Base-by-base conservation (phyloP, 2,329 filamentous ascomycete genomes). In the Neospermospora avenae region DNA sequence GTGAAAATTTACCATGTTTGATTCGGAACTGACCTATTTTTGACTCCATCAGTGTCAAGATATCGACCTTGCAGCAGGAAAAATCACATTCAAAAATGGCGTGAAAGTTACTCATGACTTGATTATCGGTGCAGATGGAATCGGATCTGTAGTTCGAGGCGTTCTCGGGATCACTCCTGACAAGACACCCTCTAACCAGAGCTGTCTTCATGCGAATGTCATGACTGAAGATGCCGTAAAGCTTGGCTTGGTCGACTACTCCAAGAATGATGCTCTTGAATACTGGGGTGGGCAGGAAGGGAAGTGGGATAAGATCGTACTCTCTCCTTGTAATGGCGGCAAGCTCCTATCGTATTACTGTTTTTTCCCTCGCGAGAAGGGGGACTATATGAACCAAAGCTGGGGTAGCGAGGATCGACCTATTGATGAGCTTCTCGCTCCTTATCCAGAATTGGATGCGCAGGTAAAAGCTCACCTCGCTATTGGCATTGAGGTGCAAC, bases 81-180 rank as follows among this genome's bases (percentile, higher is more conserved):
- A 66, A 0, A 77, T 88, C 57, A 69, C 66, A 10, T 71, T 77
- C 6, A 70, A 72, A 22, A 69, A 70, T 48, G 76, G 74, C 16
- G 42, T 61, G 3, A 53, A 57, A 46, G 67, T 57, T 7, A 62
- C 55, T 18, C 68, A 70, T 20, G 77, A 80, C 59, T 59, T 80
- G 2, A 72, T 80, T 18, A 69, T 81, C 37, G 77, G 74, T 3
- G 77, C 78, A 2, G 78, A 81, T 63, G 79, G 79, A 75, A 88
- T 90, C 67, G 85, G 86, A 13, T 89, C 86, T 0, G 77, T 74
- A n/a, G 82, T 86, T 0, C 84, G 87, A 44, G 73, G 76, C n/a
- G 77, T 84, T 48, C 75, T 89, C n/a, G 87, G 84, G n/a, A 70
- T 77, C 5, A 68, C 67, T 4, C 74, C 74, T 11, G 63, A 73